Conservation (phyloP, 2,329 filamentous ascomycete species). For the Colletotrichum limetticola region DNA sequence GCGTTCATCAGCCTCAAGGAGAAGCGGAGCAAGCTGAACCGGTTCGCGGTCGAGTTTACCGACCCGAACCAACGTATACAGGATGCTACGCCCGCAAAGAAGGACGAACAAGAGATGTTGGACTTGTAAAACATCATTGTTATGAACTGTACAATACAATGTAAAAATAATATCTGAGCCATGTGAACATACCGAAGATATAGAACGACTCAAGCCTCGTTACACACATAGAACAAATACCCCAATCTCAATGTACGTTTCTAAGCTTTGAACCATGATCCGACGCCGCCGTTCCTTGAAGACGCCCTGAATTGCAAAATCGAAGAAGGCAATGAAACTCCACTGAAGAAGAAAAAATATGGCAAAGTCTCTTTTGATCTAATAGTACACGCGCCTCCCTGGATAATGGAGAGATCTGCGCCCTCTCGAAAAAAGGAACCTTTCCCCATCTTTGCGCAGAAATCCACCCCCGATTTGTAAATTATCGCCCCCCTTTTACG, state of each 20-base stretch:
- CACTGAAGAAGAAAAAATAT: neutral
- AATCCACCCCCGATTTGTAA: neutral
- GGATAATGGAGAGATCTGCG: neutral
- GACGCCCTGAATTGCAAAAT: neutral
- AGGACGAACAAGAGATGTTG: neutral
- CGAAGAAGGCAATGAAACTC: neutral
- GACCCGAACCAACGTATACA: constrained; percentile 30
- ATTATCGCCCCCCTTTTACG: neutral
- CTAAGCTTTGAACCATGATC: neutral
- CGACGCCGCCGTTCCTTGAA: neutral
- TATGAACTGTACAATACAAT: neutral
- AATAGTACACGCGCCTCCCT: neutral
- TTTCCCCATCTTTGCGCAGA: neutral
- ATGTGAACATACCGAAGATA: neutral
- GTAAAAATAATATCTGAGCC: neutral
- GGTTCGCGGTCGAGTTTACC: constrained; percentile 38
- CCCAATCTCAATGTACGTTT: neutral
- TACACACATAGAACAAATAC: neutral
- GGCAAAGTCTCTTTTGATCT: neutral
- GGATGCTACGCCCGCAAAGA: neutral
- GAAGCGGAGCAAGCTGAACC: constrained; percentile 44
- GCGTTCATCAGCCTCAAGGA: constrained; percentile 46
- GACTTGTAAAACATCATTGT: neutral
- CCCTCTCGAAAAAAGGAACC: neutral
- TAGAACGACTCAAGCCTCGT: neutral